Evolutionary conservation across 2,329 filamentous ascomycete genomes (phyloP), one percentile per base, ranked within the genome.

Genomic region (Aspergillus fructus): DNA sequence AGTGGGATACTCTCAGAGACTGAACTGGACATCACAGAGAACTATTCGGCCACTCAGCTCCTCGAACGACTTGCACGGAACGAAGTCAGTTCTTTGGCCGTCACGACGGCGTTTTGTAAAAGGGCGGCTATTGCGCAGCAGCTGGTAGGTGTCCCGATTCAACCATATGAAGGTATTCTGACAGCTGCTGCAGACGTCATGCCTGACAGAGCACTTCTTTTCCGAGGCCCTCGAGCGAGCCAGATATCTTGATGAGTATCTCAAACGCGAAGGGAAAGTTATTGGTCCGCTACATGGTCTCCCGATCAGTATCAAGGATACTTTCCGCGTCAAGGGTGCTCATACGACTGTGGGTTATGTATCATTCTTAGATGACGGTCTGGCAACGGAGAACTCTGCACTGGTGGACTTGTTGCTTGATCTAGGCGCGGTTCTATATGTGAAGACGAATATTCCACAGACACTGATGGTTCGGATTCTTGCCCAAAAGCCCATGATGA

Each of bases 391-490:
- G 7, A 83, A 87, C 66, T 79, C 83, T 0, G 77, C 80, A 0
- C 71, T 88, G 5, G 82, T 88, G 0, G 76, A 83, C 5, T 73
- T 87, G 1, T 68, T 90, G 4, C 73, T 83, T 8, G 74, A 77
- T 12, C 76, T 84, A 0, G 88, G 88, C 1, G 87, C 87, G 0
- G 79, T 90, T 0, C 71, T 86, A 4, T 88, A 89, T 60, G 82
- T 83, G 60, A 90, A 90, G 72, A 90, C 87, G 0, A 89, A 89
- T 63, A 77, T 89, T 2, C 86, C 87, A 1, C 82, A 85, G 60
- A 82, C 81, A 0, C 60, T 70, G 62, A 67, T 68, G 66, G 50
- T 53, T 46, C 15, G 21, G 37, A 19, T 21, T 41, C 24, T n/a
- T 34, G 6, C 17, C 27, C 17, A 34, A 13, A 34, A n/a, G 13